A percentile compares a stretch with the other conserved stretches of the same genome.
Conservation (phyloP, 2,329 filamentous ascomycete genomes). For the Cordyceps tenuipes region DNA sequence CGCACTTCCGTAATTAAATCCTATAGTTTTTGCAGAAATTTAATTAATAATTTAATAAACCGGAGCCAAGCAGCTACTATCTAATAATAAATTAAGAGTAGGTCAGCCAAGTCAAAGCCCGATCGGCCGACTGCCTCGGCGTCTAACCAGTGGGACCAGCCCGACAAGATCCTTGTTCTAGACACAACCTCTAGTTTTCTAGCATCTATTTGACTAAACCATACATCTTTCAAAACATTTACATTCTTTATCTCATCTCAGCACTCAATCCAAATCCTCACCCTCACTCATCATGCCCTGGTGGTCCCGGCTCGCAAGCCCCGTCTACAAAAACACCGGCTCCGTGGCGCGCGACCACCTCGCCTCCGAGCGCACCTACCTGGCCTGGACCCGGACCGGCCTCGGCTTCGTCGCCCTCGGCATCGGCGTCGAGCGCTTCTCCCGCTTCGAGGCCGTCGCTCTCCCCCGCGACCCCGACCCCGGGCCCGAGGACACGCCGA, state of each 20-base stretch:
- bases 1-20: too few species aligned
- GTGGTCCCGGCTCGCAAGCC: neutral
- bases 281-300: neutral
- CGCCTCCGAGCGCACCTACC: slow-evolving; percentile 14
- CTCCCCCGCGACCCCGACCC: slow-evolving; percentile 13
- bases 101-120: neutral
- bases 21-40: too few species aligned
- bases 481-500: neutral
- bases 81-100: too few species aligned
- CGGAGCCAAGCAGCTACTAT: too few species aligned
- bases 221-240: too few species aligned
- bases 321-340: neutral
- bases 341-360: neutral
- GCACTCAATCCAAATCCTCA: neutral
- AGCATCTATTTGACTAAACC: neutral
- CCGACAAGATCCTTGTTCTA: neutral
- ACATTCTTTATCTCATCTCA: neutral
- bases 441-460: slow-evolving; percentile 32
- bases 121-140: neutral
- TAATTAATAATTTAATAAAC: too few species aligned
- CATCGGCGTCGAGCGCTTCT: slow-evolving; percentile 38
- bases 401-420: slow-evolving; percentile 44
- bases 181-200: neutral
- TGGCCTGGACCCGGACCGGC: slow-evolving; percentile 43
- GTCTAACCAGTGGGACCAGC: neutral